Evolutionary conservation across 164 flowering plant species (phyloP), one percentile per base, ranked within the genome.

Genomic region (Taxillus chinensis): DNA sequence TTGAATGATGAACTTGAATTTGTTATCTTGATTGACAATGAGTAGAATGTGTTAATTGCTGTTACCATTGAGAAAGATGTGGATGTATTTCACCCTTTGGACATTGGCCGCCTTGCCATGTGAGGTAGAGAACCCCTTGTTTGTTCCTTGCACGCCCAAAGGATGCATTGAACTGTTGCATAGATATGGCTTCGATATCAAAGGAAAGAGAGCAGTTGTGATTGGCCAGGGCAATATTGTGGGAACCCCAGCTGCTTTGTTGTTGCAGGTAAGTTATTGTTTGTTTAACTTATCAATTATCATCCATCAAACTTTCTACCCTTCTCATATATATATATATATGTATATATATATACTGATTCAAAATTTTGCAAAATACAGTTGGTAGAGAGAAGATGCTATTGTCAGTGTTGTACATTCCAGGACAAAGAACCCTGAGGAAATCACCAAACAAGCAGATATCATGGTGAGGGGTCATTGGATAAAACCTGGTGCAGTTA

Each of bases 211-310:
- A 62, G 99, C 99, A 39, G 99, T 90, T 75, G 97, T 93, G 14
- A 82, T 93, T 70, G 99, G 99, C 12, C 82, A 97, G 67, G 89
- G 99, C 73, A 89, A 93, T 70, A 90, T 90, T 66, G 99, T 93
- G 64, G 99, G 98, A 62, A 82, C 78, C 83, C 97, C 99, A 16
- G 97, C 88, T 64, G 92, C 97, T 62, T 70, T 87, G 37, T 71
- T 90, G 54, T 77, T 93, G 59, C 99, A 86, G 71, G 98, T 86
- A 78, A 67, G 37, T n/a, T n/a, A 5, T 64, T 10, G 8, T 8
- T 48, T 48, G 6, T 2, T 5, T 61, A 62, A 14, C 3, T 40
- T 46, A 5, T 16, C 39, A n/a, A n/a, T 38, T 51, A 11, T n/a
- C n/a, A n/a, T 51, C 49, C 41, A 13, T 57, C 37, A 2, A 45